Percentiles rank a stretch among this genome's conserved stretches.
Evolutionary conservation across 2,329 filamentous ascomycete species (phyloP).

Genomic region (Ascochyta rabiei): DNA sequence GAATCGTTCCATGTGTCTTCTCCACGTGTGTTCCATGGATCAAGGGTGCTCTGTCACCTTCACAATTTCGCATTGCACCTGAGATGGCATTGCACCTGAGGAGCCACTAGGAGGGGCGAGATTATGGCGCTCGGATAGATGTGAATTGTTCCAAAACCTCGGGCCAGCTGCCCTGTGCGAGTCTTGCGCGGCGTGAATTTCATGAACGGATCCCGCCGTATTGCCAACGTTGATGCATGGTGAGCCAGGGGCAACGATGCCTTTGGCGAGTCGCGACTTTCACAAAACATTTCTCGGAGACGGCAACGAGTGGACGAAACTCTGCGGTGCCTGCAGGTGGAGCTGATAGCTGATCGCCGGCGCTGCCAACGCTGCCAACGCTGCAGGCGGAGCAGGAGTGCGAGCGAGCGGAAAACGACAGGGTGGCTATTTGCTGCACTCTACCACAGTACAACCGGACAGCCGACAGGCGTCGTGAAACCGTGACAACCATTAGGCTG

Average conservation of each 20-base stretch:
- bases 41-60: neutral
- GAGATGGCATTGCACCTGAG: conserved; percentile 1
- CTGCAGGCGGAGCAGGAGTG: conserved; percentile 17
- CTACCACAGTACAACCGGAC: conserved; percentile 7
- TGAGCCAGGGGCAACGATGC: conserved; percentile 6
- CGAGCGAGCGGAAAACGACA: conserved; percentile 13
- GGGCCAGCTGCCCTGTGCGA: conserved; percentile 17
- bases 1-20: conserved; percentile 11
- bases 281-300: conserved; percentile 12
- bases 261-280: conserved; percentile 11
- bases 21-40: conserved; percentile 13
- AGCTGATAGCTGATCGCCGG: conserved; percentile 14
- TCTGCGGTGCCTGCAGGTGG: conserved; percentile 14
- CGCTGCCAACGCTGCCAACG: conserved; percentile 16
- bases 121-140: conserved; percentile 11
- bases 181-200: conserved; percentile 1
- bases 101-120: conserved; percentile 8
- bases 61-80: conserved; percentile 3
- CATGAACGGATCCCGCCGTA: conserved; percentile 14
- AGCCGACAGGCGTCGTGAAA: conserved; percentile 14
- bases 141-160: conserved; percentile 16
- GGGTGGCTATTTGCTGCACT: conserved; percentile 8
- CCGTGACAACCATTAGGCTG: conserved; percentile 14
- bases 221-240: conserved; percentile 17
- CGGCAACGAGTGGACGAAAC: conserved; percentile 13